These are phyloP conservation scores for Coemansia sp. DNA, from an alignment of 192 early-diverging fungal genomes.

Conservation along the genomic window DNA sequence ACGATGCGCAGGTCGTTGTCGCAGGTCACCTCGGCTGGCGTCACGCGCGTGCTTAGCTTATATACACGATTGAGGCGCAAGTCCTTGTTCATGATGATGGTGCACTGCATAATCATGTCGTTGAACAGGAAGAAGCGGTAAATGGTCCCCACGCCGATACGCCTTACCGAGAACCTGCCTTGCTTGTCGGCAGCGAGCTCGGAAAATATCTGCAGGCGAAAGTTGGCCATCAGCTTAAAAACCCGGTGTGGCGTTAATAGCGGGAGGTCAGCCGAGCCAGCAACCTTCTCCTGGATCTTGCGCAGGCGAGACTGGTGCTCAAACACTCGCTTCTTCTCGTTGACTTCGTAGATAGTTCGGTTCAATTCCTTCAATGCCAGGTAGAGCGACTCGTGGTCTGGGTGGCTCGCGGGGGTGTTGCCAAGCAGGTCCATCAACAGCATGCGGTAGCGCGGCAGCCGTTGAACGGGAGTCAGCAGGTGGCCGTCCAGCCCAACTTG, in stretches of 20 bases:
- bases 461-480: conserved; percentile 88
- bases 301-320: conserved; percentile 55
- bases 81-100: conserved; percentile 41
- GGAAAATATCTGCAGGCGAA: conserved; percentile 36
- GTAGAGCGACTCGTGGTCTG: conserved; percentile 70
- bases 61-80: conserved; percentile 33
- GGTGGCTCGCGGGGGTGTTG: conserved; percentile 69
- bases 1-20: conserved; percentile 47
- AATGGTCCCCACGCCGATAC: conserved; percentile 31
- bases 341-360: conserved; percentile 70
- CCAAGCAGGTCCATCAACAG: conserved; percentile 81
- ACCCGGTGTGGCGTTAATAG: conserved; percentile 57
- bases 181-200: conserved; percentile 10
- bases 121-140: conserved; percentile 67
- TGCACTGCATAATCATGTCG: conserved; percentile 66
- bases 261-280: conserved; percentile 41
- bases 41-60: conserved; percentile 28
- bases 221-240: conserved; percentile 55
- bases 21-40: conserved; percentile 34
- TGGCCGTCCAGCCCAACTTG: conserved; percentile 84
- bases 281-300: conserved; percentile 59
- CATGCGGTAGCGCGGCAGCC: conserved; percentile 90
- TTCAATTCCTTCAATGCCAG: conserved; percentile 69
- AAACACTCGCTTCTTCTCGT: conserved; percentile 77
- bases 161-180: conserved; percentile 20